Evolutionary conservation across 495 filamentous ascomycete genomes (phyloP).

Genomic region (Penicillium herquei): DNA sequence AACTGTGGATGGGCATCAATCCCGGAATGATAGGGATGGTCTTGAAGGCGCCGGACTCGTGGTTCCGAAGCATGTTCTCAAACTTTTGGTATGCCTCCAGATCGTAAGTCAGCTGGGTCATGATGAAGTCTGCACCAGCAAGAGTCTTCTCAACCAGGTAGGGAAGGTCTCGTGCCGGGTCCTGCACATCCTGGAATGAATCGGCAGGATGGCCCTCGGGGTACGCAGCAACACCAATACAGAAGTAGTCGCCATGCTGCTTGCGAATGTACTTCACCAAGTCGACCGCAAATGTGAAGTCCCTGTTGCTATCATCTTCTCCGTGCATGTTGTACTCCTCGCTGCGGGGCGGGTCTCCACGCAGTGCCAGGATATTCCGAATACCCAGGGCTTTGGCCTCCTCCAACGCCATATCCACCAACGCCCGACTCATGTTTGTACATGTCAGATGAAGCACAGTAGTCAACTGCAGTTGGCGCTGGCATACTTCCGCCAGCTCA

Average conservation of each 20-base stretch:
- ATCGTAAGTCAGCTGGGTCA: slow-evolving; percentile 99
- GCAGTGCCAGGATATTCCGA: slow-evolving; percentile 87
- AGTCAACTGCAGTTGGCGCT: slow-evolving; percentile 84
- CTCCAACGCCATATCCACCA: slow-evolving; percentile 87
- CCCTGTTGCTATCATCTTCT: slow-evolving; percentile 65
- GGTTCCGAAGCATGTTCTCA: slow-evolving; percentile 72
- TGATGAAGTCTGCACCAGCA: slow-evolving; percentile 95
- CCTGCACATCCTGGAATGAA: slow-evolving; percentile 74
- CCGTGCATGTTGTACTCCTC: slow-evolving; percentile 78
- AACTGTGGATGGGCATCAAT: slow-evolving; percentile 96
- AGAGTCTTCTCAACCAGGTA: slow-evolving; percentile 87
- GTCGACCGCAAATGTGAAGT: slow-evolving; percentile 88
- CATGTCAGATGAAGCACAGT: slow-evolving; percentile 96
- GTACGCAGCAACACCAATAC: slow-evolving; percentile 90
- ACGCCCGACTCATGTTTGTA: slow-evolving; percentile 87
- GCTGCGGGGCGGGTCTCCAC: slow-evolving; percentile 88
- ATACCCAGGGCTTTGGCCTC: slow-evolving; percentile 92
- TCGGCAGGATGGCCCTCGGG: slow-evolving; percentile 97
- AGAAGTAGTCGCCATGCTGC: slow-evolving; percentile 91
- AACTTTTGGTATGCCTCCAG: slow-evolving; percentile 75
- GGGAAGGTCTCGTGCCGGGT: slow-evolving; percentile 75
- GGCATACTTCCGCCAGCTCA: slow-evolving; percentile 93
- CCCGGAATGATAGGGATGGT: slow-evolving; percentile 90
- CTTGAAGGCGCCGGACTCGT: slow-evolving; percentile 84
- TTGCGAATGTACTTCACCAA: slow-evolving; percentile 85